Conservation (phyloP, 306 rosid genomes). For the Quercus engelmannii region DNA sequence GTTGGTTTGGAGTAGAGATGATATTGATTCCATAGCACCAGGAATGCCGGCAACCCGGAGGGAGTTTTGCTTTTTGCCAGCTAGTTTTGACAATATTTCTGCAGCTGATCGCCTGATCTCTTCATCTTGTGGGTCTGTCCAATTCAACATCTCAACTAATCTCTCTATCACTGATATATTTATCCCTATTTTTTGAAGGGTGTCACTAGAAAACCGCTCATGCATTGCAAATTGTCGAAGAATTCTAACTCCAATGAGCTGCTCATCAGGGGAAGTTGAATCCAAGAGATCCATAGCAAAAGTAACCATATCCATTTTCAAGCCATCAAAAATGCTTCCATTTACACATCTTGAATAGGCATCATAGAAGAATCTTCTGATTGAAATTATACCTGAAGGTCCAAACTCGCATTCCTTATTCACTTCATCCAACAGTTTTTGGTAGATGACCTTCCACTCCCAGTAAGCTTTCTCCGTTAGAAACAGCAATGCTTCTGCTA, state of each 20-base stretch:
- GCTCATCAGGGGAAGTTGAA: constrained; percentile 83
- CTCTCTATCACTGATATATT: constrained; percentile 65
- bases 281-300: constrained; percentile 76
- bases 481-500: constrained; percentile 86
- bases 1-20: constrained; percentile 68
- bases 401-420: constrained; percentile 70
- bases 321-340: constrained; percentile 89
- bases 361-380: constrained; percentile 82
- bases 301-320: constrained; percentile 91
- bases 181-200: constrained; percentile 84
- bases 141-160: constrained; percentile 90
- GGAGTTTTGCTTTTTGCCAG: constrained; percentile 86
- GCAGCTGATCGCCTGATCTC: constrained; percentile 81
- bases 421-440: constrained; percentile 68
- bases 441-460: constrained; percentile 71
- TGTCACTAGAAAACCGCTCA: constrained; percentile 58
- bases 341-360: constrained; percentile 84
- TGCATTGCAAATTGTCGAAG: constrained; percentile 59
- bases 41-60: constrained; percentile 81
- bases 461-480: constrained; percentile 75
- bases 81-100: constrained; percentile 65
- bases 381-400: constrained; percentile 57
- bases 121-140: constrained; percentile 80
- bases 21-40: constrained; percentile 91
- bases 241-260: constrained; percentile 78